These are phyloP conservation scores for Gaeumannomyces tritici DNA, from an alignment of 2,329 filamentous ascomycete genomes.

Conservation along the genomic window DNA sequence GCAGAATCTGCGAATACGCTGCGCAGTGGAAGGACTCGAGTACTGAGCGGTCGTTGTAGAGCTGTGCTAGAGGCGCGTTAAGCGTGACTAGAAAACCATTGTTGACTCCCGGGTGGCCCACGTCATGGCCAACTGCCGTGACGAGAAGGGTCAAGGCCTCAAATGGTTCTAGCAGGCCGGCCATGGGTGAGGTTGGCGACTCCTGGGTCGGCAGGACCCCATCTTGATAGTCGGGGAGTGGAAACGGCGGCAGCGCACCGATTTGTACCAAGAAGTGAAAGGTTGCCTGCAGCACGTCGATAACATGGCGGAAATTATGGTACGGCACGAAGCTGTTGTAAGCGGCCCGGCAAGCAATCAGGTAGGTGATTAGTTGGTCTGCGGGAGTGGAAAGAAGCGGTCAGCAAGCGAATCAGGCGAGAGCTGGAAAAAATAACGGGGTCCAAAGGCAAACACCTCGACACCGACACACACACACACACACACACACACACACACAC, in stretches of 20 bases:
- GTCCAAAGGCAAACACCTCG: neutral
- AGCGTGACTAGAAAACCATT: constrained; percentile 91
- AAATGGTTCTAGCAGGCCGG: constrained; percentile 69
- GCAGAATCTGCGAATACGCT: constrained; percentile 90
- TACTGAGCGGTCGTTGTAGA: constrained; percentile 96
- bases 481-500: neutral
- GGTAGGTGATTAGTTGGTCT: constrained; percentile 77
- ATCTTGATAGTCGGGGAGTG: constrained; percentile 19
- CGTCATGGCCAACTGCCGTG: constrained; percentile 95
- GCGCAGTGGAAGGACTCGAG: constrained; percentile 97
- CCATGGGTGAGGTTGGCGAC: constrained; percentile 52
- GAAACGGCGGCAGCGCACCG: constrained; percentile 62
- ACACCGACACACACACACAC: neutral
- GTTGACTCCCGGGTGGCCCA: constrained; percentile 95
- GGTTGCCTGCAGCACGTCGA: constrained; percentile 88
- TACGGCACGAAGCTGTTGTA: constrained; percentile 96
- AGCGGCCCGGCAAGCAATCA: constrained; percentile 81
- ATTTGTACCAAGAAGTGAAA: constrained; percentile 84
- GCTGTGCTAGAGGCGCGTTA: constrained; percentile 83
- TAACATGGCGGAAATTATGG: constrained; percentile 95
- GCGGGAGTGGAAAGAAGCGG: constrained; percentile 13
- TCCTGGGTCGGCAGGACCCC: neutral
- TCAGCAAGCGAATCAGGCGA: constrained; percentile 22
- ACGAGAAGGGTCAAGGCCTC: constrained; percentile 84
- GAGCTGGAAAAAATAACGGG: neutral